These are phyloP conservation scores for Eucalyptus curtisii DNA, from an alignment of 345 rosid species.

Conservation along the genomic window DNA sequence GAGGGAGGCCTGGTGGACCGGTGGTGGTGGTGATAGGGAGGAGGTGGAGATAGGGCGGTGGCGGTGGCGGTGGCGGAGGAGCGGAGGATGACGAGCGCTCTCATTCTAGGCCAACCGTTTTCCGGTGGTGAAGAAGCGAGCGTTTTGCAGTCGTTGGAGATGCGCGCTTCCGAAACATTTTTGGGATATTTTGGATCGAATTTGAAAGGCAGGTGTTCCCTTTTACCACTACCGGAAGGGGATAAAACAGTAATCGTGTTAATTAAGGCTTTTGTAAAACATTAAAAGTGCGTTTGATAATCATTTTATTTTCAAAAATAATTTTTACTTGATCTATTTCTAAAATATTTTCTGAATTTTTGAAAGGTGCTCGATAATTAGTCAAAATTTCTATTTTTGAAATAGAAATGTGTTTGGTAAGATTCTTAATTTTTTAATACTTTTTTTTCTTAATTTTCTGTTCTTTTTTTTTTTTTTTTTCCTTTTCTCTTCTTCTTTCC, in stretches of 20 bases:
- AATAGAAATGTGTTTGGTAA: too few species aligned
- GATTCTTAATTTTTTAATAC: too few species aligned
- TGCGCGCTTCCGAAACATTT: not conserved
- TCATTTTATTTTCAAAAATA: accelerated
- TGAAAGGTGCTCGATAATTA: accelerated
- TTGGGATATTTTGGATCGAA: conserved; percentile 25
- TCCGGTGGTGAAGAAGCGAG: conserved; percentile 2
- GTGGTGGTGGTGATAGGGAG: conserved; percentile 12
- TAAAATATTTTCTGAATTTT: too few species aligned
- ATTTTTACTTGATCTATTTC: too few species aligned
- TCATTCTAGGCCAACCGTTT: conserved; percentile 40
- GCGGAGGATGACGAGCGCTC: conserved; percentile 43
- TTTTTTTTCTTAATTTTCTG: too few species aligned
- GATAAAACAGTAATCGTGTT: not conserved
- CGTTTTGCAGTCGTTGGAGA: not conserved
- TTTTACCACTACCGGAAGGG: not conserved
- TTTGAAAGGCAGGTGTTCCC: conserved; percentile 49
- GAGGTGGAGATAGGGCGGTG: conserved; percentile 10
- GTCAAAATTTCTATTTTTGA: too few species aligned
- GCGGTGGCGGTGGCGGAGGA: conserved; percentile 8
- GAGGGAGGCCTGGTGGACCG: conserved; percentile 9
- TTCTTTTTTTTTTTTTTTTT: accelerated
- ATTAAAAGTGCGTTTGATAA: accelerated
- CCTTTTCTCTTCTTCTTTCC: too few species aligned
- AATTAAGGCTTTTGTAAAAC: not conserved